Evolutionary conservation across 2,329 filamentous ascomycete species (phyloP), one percentile per base, ranked within the genome.

Genomic region (Shiraia sp.): DNA sequence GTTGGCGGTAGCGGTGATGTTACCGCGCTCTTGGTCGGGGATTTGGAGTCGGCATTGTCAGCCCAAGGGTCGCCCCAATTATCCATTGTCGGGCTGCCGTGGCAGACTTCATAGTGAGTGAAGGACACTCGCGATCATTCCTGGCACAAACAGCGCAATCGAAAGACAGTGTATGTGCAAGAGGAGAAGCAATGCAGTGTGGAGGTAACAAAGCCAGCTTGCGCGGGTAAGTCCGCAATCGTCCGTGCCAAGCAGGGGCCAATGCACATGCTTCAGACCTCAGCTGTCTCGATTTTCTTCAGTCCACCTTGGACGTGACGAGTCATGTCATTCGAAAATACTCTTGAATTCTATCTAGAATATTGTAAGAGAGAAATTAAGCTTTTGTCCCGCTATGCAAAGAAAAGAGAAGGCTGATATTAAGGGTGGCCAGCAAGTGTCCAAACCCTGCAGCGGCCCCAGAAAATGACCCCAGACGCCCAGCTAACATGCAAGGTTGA

Each of bases 11-110:
- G 50, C 30, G 53, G 49, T 32, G 53, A 56, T 16, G 47, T 49
- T 49, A 61, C 49, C 49, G 53, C 42, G 40, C 49, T 39, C 51
- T 65, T 61, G 33, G 53, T 45, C 23, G 56, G 50, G 26, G 46
- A 50, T 35, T 49, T 49, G 42, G 44, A 43, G 42, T 52, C 48
- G 54, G 51, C 48, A 59, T 68, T 59, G 52, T 69, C 65, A 47
- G 66, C 66, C 68, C 68, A 71, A 55, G 68, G 68, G 65, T 71
- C 68, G 51, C 65, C 63, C 68, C 68, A 71, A 52, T 69, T 61
- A 61, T 71, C 68, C 68, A 71, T 71, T 42, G 47, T 69, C 53
- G 55, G 39, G 48, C 47, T 42, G 45, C 37, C 41, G 44, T 57
- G 36, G 49, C 45, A 59, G 50, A 56, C 65, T 56, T 66, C 66